Evolutionary conservation across 768 basidiomycete genomes (phyloP).

Genomic region (Boletus pseudopeckii): DNA sequence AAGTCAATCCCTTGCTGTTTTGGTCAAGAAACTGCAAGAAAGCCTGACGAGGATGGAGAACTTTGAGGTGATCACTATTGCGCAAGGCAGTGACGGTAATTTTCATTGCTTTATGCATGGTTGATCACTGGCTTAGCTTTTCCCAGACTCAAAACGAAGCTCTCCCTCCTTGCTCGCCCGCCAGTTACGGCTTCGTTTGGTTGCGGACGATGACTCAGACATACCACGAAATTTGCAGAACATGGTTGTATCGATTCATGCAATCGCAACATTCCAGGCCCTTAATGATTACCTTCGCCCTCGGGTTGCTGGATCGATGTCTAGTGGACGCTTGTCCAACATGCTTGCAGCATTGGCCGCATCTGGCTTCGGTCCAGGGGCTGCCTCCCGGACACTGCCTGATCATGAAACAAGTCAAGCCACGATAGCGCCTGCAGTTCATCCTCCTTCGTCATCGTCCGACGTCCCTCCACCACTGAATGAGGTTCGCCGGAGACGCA

Average conservation of each 20-base stretch:
- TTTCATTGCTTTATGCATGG: background rate
- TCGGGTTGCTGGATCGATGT: conserved; percentile 70
- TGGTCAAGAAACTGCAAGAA: conserved; percentile 96
- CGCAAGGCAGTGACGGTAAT: conserved; percentile 75
- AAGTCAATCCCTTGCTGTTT: conserved; percentile 60
- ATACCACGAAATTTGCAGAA: conserved; percentile 84
- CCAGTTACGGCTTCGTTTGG: conserved; percentile 82
- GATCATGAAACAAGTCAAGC: conserved; percentile 34
- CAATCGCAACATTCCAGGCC: conserved; percentile 96
- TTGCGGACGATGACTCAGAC: conserved; percentile 87
- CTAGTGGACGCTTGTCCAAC: conserved; percentile 66
- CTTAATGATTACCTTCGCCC: conserved; percentile 95
- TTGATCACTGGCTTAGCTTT: background rate
- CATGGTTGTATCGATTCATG: conserved; percentile 96
- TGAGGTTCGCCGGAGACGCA: conserved; percentile 64
- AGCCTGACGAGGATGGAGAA: conserved; percentile 92
- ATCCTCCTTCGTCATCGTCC: conserved; percentile 34
- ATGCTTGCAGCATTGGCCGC: conserved; percentile 91
- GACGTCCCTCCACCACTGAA: conserved; percentile 35
- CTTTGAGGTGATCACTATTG: conserved; percentile 90
- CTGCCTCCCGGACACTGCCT: conserved; percentile 35
- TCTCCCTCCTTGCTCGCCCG: conserved; percentile 90
- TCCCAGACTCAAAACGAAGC: conserved; percentile 79
- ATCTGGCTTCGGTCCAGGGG: conserved; percentile 60
- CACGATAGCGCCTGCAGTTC: conserved; percentile 22